Percentiles rank a stretch among this genome's conserved stretches.
These are phyloP conservation scores for Cicer bijugum DNA, from an alignment of 306 rosid species.

Conservation along the genomic window DNA sequence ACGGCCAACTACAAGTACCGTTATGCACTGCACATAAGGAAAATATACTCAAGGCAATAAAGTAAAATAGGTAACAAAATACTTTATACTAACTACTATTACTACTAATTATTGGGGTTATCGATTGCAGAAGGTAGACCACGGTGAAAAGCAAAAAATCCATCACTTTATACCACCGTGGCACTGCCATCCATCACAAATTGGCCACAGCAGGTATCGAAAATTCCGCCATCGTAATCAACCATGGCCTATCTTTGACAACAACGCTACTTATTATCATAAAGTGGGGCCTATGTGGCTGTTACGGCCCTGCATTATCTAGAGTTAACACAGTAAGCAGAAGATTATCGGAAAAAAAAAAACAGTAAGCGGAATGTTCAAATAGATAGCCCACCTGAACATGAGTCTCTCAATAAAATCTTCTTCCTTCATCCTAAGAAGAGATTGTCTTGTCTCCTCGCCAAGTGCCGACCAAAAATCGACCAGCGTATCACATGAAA, in stretches of 20 bases:
- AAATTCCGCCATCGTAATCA: too few species aligned
- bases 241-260: too few species aligned
- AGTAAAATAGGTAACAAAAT: slow-evolving; percentile 13
- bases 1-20: neutral
- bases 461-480: slow-evolving; percentile 99
- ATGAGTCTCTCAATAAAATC: slow-evolving; percentile 98
- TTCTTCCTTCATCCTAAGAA: slow-evolving; percentile 97
- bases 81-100: neutral
- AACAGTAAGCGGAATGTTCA: slow-evolving; percentile 23
- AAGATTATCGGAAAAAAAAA: neutral
- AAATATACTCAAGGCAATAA: slow-evolving; percentile 12
- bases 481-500: slow-evolving; percentile 93
- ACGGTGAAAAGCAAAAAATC: too few species aligned
- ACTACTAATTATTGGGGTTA: neutral
- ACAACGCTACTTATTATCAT: neutral
- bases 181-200: too few species aligned
- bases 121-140: too few species aligned
- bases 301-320: slow-evolving; percentile 31
- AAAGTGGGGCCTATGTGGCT: neutral
- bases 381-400: slow-evolving; percentile 80
- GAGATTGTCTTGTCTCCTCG: slow-evolving; percentile 92
- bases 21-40: neutral
- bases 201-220: too few species aligned
- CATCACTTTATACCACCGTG: too few species aligned
- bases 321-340: slow-evolving; percentile 39